A percentile compares a stretch with the other conserved stretches of the same genome.
phyloP scores from a whole-genome alignment of 1,139 yeast species.

The Hansenula sp. region DNA sequence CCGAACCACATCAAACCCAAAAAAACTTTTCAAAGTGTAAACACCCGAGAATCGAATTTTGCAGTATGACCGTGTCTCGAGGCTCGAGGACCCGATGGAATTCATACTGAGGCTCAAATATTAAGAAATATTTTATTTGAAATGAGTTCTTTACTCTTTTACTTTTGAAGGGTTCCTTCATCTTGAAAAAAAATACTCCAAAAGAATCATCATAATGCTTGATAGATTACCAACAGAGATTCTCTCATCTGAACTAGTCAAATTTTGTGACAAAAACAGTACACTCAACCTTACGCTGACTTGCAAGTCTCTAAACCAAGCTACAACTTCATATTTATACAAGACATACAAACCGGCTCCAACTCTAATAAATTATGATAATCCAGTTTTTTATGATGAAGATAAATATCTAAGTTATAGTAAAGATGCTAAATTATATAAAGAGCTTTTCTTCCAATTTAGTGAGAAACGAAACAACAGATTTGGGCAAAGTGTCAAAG shows the following conservation, averaged over 20 bases:
- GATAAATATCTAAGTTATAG: slow-evolving; percentile 2
- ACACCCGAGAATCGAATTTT: slow-evolving; percentile 1
- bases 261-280: slow-evolving; percentile 12
- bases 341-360: slow-evolving; percentile 8
- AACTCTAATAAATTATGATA: slow-evolving; percentile 15
- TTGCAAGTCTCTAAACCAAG: slow-evolving; percentile 14
- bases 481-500: not conserved
- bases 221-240: slow-evolving; percentile 19
- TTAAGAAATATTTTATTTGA: slow-evolving; percentile 16
- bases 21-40: not conserved
- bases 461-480: not conserved
- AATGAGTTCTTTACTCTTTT: slow-evolving; percentile 26
- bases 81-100: slow-evolving; percentile 6
- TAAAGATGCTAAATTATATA: slow-evolving; percentile 1
- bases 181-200: not conserved
- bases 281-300: slow-evolving; percentile 17
- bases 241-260: slow-evolving; percentile 13
- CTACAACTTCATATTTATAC: slow-evolving; percentile 11
- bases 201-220: slow-evolving; percentile 9
- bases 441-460: not conserved
- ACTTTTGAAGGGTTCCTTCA: not conserved
- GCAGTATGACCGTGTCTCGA: not conserved
- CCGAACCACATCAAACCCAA: too few relatives aligned
- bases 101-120: not conserved
- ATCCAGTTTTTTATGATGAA: slow-evolving; percentile 16